phyloP scores from a whole-genome alignment of 352 stramenopile species.

The Pythium chondricola region DNA sequence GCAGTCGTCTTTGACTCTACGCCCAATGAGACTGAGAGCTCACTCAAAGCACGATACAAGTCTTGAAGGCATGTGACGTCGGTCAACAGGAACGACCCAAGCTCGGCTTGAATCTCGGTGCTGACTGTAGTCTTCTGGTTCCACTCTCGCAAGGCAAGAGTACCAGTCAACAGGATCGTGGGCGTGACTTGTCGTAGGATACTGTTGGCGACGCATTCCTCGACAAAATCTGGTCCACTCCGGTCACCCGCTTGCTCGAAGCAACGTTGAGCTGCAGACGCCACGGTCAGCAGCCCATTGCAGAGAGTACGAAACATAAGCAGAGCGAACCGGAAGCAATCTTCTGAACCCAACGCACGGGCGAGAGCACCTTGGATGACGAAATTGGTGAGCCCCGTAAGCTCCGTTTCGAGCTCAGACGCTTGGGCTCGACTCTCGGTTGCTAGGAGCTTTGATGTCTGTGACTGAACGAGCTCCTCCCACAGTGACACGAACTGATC shows the following conservation, averaged over 20 bases:
- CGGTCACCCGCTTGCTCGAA: background rate
- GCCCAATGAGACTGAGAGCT: slow-evolving; percentile 27
- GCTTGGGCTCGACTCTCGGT: no score
- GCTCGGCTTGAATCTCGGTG: slow-evolving; percentile 2
- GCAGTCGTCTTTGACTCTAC: slow-evolving; percentile 17
- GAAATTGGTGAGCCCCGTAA: no score
- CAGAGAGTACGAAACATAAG: no score
- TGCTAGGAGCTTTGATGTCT: background rate
- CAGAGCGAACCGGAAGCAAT: no score
- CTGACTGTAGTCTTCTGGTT: background rate
- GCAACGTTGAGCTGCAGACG: no score
- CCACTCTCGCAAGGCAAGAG: background rate
- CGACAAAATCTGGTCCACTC: slow-evolving; percentile 1
- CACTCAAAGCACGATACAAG: slow-evolving; percentile 31
- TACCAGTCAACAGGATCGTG: background rate
- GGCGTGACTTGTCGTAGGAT: slow-evolving; percentile 10
- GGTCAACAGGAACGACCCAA: slow-evolving; percentile 10
- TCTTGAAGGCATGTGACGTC: slow-evolving; percentile 21
- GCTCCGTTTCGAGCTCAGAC: no score
- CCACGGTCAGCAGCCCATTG: no score
- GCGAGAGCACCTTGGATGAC: no score
- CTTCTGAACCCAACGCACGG: no score
- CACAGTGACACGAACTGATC: slow-evolving; percentile 7
- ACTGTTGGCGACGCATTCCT: background rate
- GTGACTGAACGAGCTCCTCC: slow-evolving; percentile 10